A percentile compares a stretch with the other conserved stretches of the same genome.
These are phyloP conservation scores for Mortierella sp. DNA, from an alignment of 371 early-diverging fungal genomes.

Conservation along the genomic window DNA sequence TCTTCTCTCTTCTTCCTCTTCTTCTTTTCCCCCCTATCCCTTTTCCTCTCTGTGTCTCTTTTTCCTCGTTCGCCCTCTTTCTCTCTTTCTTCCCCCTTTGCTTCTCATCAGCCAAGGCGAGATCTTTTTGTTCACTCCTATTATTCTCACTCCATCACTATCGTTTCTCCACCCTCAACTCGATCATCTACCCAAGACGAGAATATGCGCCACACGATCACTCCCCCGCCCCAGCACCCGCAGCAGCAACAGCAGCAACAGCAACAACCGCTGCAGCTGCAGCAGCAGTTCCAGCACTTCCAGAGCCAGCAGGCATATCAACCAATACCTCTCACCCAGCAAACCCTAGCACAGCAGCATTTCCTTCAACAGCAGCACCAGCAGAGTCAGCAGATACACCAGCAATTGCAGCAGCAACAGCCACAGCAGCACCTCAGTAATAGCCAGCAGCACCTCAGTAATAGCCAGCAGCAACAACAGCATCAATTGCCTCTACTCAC, in stretches of 20 bases:
- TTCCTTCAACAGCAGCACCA: conserved; percentile 18
- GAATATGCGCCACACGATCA: conserved; percentile 22
- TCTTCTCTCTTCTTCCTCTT: not conserved
- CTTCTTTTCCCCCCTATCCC: not conserved
- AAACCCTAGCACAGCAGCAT: conserved; percentile 28
- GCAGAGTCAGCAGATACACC: conserved; percentile 28
- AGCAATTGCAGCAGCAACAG: conserved; percentile 17
- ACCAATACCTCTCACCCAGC: conserved; percentile 25
- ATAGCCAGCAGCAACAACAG: conserved; percentile 23
- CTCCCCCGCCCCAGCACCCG: conserved; percentile 22
- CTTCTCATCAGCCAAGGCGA: not conserved
- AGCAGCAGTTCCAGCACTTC: conserved; percentile 19
- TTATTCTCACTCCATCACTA: not conserved
- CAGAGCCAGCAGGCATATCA: conserved; percentile 24
- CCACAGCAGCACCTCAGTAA: not conserved
- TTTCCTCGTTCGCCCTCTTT: not conserved
- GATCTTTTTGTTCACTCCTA: not conserved
- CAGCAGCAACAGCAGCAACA: conserved; percentile 24
- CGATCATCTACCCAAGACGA: not conserved
- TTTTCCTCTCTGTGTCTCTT: not conserved
- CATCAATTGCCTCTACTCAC: conserved; percentile 14
- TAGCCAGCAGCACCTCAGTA: not conserved
- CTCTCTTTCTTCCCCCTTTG: not conserved
- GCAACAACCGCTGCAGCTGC: conserved; percentile 12
- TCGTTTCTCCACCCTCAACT: not conserved